A percentile compares a stretch with the other conserved stretches of the same genome.
These are phyloP conservation scores for Kodamaea sp. DNA, from an alignment of 1,139 yeast species.

Conservation along the genomic window DNA sequence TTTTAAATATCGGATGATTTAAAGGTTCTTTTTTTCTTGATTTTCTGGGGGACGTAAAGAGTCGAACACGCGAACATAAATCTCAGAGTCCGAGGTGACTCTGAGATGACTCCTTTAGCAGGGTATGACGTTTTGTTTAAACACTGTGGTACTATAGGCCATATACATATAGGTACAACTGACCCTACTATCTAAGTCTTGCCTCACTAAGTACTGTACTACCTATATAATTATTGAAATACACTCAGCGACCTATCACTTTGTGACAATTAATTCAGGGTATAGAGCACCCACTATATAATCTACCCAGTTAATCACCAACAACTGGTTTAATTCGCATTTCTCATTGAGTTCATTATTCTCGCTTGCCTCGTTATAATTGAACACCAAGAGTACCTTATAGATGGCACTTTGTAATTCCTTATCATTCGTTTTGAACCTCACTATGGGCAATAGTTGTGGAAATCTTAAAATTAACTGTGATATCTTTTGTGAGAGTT, in stretches of 20 bases:
- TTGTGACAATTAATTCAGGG: constrained; percentile 19
- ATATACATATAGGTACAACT: no score
- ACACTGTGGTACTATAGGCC: no score
- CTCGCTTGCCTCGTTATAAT: constrained; percentile 9
- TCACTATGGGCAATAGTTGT: constrained; percentile 8
- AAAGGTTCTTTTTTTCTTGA: no score
- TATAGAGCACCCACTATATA: constrained; percentile 25
- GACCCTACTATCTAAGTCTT: no score
- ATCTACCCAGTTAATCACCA: constrained; percentile 31
- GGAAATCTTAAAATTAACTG: constrained; percentile 11
- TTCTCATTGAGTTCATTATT: constrained; percentile 10
- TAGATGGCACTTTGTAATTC: constrained; percentile 16
- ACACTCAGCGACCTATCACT: not conserved
- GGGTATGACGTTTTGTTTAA: no score
- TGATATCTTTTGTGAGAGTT: constrained; percentile 15
- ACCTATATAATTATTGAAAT: no score
- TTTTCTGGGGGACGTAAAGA: no score
- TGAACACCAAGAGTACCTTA: constrained; percentile 22
- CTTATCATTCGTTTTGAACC: constrained; percentile 9
- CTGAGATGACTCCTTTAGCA: no score
- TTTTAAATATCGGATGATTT: not conserved
- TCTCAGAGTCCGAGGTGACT: no score
- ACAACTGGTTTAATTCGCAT: constrained; percentile 28
- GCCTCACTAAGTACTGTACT: no score
- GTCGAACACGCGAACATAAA: no score